phyloP scores from a whole-genome alignment of 306 rosid species.

The Corylus americana region DNA sequence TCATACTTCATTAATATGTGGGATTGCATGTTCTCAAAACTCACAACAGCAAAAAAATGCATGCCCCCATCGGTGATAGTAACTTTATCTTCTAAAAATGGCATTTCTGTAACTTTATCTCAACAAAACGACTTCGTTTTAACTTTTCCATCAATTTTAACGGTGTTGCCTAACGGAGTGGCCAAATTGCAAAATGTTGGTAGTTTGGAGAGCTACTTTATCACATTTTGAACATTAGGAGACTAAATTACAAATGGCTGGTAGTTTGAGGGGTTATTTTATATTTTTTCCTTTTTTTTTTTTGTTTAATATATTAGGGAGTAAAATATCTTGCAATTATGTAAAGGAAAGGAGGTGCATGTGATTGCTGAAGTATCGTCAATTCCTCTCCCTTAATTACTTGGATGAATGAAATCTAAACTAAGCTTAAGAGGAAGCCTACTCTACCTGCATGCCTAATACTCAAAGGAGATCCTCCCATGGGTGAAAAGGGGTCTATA shows the following conservation, averaged over 20 bases:
- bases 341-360: conserved; percentile 23
- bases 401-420: not conserved
- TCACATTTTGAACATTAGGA: too few relatives aligned
- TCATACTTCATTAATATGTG: not conserved
- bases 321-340: conserved; percentile 30
- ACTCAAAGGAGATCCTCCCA: not conserved
- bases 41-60: not conserved
- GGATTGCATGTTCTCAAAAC: not conserved
- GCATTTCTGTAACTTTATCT: too few relatives aligned
- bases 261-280: too few relatives aligned
- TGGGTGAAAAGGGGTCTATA: too few relatives aligned
- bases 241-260: too few relatives aligned
- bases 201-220: too few relatives aligned
- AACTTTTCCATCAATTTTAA: too few relatives aligned
- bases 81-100: too few relatives aligned
- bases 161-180: too few relatives aligned
- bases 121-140: too few relatives aligned
- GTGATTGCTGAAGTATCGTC: conserved; percentile 15
- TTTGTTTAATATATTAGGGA: not conserved
- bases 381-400: not conserved
- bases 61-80: not conserved
- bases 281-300: too few relatives aligned
- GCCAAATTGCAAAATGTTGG: too few relatives aligned
- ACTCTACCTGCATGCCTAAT: not conserved
- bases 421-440: not conserved